phyloP scores from a whole-genome alignment of 257 asterid genomes.

The Nemophila menziesii region DNA sequence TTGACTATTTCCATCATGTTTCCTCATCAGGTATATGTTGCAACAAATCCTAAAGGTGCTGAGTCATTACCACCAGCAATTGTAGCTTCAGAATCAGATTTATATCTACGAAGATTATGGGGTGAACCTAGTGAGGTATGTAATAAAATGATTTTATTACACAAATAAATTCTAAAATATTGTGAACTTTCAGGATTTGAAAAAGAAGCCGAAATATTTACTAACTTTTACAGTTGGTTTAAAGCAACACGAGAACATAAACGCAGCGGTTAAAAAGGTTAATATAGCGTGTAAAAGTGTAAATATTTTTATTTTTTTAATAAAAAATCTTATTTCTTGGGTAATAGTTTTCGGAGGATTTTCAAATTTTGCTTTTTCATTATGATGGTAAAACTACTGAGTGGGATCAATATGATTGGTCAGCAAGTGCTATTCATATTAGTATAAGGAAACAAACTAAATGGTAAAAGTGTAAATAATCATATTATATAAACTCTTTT shows the following conservation, averaged over 20 bases:
- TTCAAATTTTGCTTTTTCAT: slow-evolving; percentile 94
- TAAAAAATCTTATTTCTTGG: neutral
- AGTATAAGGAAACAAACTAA: slow-evolving; percentile 84
- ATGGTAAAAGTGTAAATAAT: slow-evolving; percentile 37
- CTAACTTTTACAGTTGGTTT: slow-evolving; percentile 91
- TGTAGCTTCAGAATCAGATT: slow-evolving; percentile 83
- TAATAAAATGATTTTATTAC: neutral
- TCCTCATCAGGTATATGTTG: slow-evolving; percentile 60
- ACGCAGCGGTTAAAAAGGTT: slow-evolving; percentile 89
- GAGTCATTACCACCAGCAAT: slow-evolving; percentile 96
- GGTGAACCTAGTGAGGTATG: slow-evolving; percentile 95
- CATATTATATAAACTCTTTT: neutral
- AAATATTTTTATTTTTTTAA: neutral
- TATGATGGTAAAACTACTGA: slow-evolving; percentile 89
- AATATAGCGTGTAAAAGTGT: slow-evolving; percentile 10
- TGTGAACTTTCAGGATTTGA: slow-evolving; percentile 68
- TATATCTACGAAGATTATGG: slow-evolving; percentile 90
- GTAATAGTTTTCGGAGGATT: slow-evolving; percentile 80
- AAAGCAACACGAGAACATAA: slow-evolving; percentile 59
- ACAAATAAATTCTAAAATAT: neutral
- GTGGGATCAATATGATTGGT: slow-evolving; percentile 99
- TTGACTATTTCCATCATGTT: neutral
- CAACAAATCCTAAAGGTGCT: slow-evolving; percentile 98
- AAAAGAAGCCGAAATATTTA: slow-evolving; percentile 76
- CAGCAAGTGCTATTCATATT: slow-evolving; percentile 79